phyloP scores from a whole-genome alignment of 108 stramenopile species.

The Stephanodiscus triporus region DNA sequence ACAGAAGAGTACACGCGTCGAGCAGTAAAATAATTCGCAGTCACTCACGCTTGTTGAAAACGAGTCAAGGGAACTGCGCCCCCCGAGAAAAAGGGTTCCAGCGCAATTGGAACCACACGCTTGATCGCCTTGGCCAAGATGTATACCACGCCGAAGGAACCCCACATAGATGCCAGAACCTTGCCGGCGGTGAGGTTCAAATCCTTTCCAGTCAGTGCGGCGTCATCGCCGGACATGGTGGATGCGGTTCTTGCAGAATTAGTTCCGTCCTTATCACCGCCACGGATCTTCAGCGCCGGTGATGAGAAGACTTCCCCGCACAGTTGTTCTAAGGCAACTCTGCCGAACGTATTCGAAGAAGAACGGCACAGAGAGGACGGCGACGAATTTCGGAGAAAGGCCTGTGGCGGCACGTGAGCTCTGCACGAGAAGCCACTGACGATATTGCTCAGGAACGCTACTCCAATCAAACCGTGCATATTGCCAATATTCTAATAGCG shows the following conservation, averaged over 20 bases:
- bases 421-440: constrained; percentile 37
- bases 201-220: constrained; percentile 12
- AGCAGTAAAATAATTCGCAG: constrained; percentile 42
- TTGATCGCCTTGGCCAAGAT: constrained; percentile 88
- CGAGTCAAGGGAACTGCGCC: constrained; percentile 57
- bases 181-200: constrained; percentile 40
- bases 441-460: constrained; percentile 38
- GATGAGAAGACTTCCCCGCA: background rate
- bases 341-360: background rate
- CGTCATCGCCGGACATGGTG: background rate
- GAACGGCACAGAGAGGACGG: background rate
- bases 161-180: constrained; percentile 76
- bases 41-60: constrained; percentile 72
- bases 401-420: constrained; percentile 20
- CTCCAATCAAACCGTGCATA: constrained; percentile 29
- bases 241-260: constrained; percentile 8
- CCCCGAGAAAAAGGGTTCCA: constrained; percentile 79
- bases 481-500: no score
- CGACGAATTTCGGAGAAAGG: background rate
- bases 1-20: constrained; percentile 12
- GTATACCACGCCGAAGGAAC: constrained; percentile 81
- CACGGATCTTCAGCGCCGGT: constrained; percentile 18
- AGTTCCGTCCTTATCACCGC: constrained; percentile 9
- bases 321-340: background rate
- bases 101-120: constrained; percentile 89